Percentiles rank a stretch among this genome's conserved stretches.
These are phyloP conservation scores for Populus deltoides DNA, from an alignment of 345 rosid species.

Conservation along the genomic window DNA sequence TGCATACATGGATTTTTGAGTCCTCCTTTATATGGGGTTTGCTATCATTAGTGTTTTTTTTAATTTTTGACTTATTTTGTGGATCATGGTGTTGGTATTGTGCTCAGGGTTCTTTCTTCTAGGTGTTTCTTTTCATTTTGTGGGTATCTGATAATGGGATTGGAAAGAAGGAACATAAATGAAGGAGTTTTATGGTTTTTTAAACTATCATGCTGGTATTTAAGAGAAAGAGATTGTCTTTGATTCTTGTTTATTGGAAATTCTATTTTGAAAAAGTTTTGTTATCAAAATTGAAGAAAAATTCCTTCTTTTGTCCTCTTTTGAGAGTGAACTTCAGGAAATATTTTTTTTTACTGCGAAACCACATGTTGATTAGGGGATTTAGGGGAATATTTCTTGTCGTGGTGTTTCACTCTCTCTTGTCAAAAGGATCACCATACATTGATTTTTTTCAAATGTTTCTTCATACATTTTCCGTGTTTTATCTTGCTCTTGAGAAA, in stretches of 20 bases:
- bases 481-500: neutral
- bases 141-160: neutral
- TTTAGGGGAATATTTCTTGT: neutral
- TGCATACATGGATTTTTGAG: conserved; percentile 5
- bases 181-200: neutral
- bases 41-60: conserved; percentile 1
- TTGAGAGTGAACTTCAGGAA: neutral
- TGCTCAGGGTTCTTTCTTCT: neutral
- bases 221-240: neutral
- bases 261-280: neutral
- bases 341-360: neutral
- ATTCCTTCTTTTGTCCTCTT: neutral
- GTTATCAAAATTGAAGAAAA: neutral
- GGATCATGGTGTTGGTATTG: neutral
- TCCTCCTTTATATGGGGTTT: conserved; percentile 7
- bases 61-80: neutral
- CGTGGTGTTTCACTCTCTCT: neutral
- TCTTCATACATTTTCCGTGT: neutral
- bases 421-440: neutral
- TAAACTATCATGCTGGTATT: neutral
- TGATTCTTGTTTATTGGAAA: neutral
- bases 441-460: neutral
- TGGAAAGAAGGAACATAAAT: neutral
- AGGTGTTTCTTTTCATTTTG: neutral
- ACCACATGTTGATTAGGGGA: neutral